These are phyloP conservation scores for Erodium maritimum DNA, from an alignment of 345 rosid genomes.

Conservation along the genomic window DNA sequence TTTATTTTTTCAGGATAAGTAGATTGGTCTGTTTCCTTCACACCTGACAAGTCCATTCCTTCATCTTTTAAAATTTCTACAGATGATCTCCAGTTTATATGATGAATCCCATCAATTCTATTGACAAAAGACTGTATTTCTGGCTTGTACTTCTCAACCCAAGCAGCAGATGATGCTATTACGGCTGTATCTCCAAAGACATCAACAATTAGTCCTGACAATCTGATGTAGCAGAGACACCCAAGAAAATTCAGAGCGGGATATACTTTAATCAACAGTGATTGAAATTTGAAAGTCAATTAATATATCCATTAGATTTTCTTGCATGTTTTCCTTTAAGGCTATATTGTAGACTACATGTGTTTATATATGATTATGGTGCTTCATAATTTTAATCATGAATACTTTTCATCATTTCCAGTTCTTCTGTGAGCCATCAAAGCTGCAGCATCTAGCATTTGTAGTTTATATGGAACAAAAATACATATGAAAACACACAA, in stretches of 20 bases:
- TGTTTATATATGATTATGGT: too few species aligned
- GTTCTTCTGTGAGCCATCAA: neutral
- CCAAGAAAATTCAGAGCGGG: neutral
- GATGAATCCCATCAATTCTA: slow-evolving; percentile 42
- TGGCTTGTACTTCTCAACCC: slow-evolving; percentile 76
- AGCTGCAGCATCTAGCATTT: neutral
- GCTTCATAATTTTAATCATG: too few species aligned
- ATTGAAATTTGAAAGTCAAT: neutral
- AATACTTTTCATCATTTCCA: neutral
- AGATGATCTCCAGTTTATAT: slow-evolving; percentile 81
- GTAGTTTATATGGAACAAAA: neutral
- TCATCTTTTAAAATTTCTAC: slow-evolving; percentile 85
- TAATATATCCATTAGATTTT: too few species aligned
- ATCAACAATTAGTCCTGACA: slow-evolving; percentile 81
- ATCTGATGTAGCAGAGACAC: slow-evolving; percentile 25
- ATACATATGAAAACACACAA: too few species aligned
- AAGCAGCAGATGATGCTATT: slow-evolving; percentile 92
- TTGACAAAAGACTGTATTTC: slow-evolving; percentile 49
- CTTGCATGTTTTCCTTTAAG: too few species aligned
- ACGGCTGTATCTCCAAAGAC: slow-evolving; percentile 85
- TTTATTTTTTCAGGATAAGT: slow-evolving; percentile 45
- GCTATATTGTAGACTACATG: too few species aligned
- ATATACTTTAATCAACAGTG: neutral
- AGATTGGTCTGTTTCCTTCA: slow-evolving; percentile 33
- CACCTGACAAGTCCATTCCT: slow-evolving; percentile 45